These are phyloP conservation scores for Melanopsichium pennsylvanicum DNA, from an alignment of 1,284 basidiomycete genomes.

Conservation along the genomic window DNA sequence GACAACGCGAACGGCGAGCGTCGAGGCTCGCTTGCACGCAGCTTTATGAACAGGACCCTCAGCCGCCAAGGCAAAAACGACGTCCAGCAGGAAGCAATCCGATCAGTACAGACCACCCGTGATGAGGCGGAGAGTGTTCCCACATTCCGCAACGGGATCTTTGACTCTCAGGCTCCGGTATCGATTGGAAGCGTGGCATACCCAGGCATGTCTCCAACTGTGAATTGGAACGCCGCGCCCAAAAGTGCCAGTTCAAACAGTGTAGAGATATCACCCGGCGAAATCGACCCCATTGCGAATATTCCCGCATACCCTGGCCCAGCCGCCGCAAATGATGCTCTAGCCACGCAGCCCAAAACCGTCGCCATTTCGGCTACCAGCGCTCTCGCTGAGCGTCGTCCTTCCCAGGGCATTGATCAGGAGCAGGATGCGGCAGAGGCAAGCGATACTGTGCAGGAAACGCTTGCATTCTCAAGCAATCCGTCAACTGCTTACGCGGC, in stretches of 20 bases:
- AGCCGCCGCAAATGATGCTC: slow-evolving; percentile 3
- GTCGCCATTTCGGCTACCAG: slow-evolving; percentile 9
- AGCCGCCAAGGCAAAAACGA: slow-evolving; percentile 30
- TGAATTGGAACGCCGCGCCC: slow-evolving; percentile 24
- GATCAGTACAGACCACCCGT: neutral
- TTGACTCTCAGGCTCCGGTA: slow-evolving; percentile 5
- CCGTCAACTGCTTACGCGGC: neutral
- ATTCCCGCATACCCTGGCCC: slow-evolving; percentile 27
- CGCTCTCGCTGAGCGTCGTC: slow-evolving; percentile 16
- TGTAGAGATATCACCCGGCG: slow-evolving; percentile 14
- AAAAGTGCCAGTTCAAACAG: neutral
- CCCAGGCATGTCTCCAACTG: slow-evolving; percentile 36
- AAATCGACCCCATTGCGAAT: slow-evolving; percentile 12
- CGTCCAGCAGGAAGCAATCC: neutral
- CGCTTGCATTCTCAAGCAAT: neutral
- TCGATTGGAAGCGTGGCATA: slow-evolving; percentile 1
- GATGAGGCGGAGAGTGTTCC: slow-evolving; percentile 9
- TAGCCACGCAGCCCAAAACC: slow-evolving; percentile 7
- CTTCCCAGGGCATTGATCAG: slow-evolving; percentile 45
- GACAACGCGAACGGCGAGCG: slow-evolving; percentile 17
- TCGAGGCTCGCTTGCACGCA: slow-evolving; percentile 31
- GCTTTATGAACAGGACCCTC: slow-evolving; percentile 29
- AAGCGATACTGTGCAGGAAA: slow-evolving; percentile 13
- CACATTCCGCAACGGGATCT: slow-evolving; percentile 28
- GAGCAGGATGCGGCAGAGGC: slow-evolving; percentile 45